Conservation (phyloP, 1,284 basidiomycete genomes). For the Phlebopus sp. region DNA sequence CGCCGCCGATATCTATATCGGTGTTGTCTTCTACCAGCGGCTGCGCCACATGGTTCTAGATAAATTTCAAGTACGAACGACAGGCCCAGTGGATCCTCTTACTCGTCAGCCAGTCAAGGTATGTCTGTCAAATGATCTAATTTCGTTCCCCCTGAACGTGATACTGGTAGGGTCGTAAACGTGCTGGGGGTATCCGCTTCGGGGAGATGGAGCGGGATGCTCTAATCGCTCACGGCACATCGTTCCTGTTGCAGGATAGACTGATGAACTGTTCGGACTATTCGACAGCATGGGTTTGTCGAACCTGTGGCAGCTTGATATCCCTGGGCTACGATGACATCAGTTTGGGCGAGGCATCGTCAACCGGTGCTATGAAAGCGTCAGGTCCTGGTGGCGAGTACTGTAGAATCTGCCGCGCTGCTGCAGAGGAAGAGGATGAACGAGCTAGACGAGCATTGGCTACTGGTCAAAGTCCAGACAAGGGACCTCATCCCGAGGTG, state of each 20-base stretch:
- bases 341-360: slow-evolving; percentile 62
- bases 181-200: slow-evolving; percentile 98
- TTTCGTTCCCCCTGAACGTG: slow-evolving; percentile 5
- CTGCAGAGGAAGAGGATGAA: slow-evolving; percentile 61
- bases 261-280: slow-evolving; percentile 99
- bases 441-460: slow-evolving; percentile 52
- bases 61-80: slow-evolving; percentile 99
- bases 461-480: slow-evolving; percentile 44
- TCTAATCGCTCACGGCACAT: slow-evolving; percentile 96
- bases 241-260: slow-evolving; percentile 96
- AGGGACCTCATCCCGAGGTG: slow-evolving; percentile 45
- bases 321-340: slow-evolving; percentile 92
- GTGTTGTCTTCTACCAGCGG: slow-evolving; percentile 98
- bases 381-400: slow-evolving; percentile 82
- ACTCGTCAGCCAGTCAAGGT: slow-evolving; percentile 98
- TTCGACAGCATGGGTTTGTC: slow-evolving; percentile 97
- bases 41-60: slow-evolving; percentile 99
- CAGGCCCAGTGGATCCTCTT: slow-evolving; percentile 92
- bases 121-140: slow-evolving; percentile 4
- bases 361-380: slow-evolving; percentile 48
- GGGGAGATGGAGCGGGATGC: slow-evolving; percentile 99
- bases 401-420: slow-evolving; percentile 84
- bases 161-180: slow-evolving; percentile 82
- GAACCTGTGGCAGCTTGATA: slow-evolving; percentile 93
- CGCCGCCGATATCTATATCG: slow-evolving; percentile 97